Base-by-base conservation (phyloP, 108 stramenopile genomes). In the Nannochloropsis granulata region DNA sequence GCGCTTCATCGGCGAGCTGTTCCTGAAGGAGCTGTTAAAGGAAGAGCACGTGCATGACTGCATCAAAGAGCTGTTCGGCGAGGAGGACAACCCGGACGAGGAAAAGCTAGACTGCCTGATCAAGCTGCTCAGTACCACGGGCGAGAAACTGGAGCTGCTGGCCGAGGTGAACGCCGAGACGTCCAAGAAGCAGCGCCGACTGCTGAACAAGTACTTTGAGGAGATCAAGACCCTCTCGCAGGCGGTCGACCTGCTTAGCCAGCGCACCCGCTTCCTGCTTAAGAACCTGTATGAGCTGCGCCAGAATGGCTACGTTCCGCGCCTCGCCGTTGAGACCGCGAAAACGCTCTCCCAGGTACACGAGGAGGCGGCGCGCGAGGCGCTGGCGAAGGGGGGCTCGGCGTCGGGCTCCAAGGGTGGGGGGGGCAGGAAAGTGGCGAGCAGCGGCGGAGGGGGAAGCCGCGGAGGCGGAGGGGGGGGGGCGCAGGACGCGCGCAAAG, bases 1-100 rank as follows among this genome's bases (percentile, higher is more conserved):
- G 87, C 78, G 86, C 23, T 88, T 88, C 44, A 83, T 88, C 24
- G 87, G 87, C 8, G 87, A 88, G 79, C 83, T 88, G 80, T 88
- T 84, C 86, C 78, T 84, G 86, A 83, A 83, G 84, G 87, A 87
- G 44, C 86, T 88, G 44, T 83, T 88, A 0, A 86, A 79, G 83
- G 87, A 86, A 79, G 84, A 84, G 44, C 80, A 87, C 83, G 86
- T 88, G 23, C 86, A 84, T 43, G 43, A 83, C 83, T 83, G 83
- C 80, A 82, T 25, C n/a, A 43, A 24, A 25, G 23, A 11, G 13
- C 13, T 79, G 43, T 42, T 24, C 12, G 43, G 44, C 23, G 24
- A 25, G 43, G 26, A 42, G 12, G 21, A 24, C 25, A 25, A 82
- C 43, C 85, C 85, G 3, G 86, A 87, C 79, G 86, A 87, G 43